Evolutionary conservation across 257 asterid genomes (phyloP).

Genomic region (Cruciata laevipes): DNA sequence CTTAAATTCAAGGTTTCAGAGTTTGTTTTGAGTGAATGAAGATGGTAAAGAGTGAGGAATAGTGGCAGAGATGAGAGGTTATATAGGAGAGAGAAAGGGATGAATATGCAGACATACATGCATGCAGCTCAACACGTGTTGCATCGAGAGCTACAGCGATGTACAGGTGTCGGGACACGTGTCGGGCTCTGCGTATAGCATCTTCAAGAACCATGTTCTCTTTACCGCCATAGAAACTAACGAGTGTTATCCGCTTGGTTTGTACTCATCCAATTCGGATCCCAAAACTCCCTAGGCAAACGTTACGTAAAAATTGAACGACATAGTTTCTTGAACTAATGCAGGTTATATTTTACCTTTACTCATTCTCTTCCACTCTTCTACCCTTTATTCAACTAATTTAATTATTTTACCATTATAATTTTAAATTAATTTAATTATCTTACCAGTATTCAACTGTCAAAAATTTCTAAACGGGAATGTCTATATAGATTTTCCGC

Average conservation of each 20-base stretch:
- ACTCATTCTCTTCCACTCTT: no score
- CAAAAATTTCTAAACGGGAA: no score
- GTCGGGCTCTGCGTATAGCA: not conserved
- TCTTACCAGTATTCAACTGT: no score
- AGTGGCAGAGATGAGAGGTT: not conserved
- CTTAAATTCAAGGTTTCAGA: not conserved
- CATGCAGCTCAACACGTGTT: conserved; percentile 16
- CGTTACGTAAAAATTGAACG: no score
- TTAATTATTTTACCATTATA: no score
- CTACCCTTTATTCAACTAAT: no score
- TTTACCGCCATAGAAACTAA: not conserved
- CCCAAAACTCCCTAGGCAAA: no score
- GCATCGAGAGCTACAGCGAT: not conserved
- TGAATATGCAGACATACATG: not conserved
- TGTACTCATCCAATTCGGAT: no score
- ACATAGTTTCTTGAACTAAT: no score
- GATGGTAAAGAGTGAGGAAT: not conserved
- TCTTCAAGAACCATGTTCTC: not conserved
- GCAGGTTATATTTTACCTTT: no score
- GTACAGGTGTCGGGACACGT: conserved; percentile 33
- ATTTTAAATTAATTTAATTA: no score
- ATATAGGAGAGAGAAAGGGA: not conserved
- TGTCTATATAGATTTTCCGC: no score
- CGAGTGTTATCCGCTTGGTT: conserved; percentile 1
- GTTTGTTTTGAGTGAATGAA: not conserved